A percentile compares a stretch with the other conserved stretches of the same genome.
Evolutionary conservation across 306 rosid species (phyloP).

Genomic region (Citrullus colocynthis): DNA sequence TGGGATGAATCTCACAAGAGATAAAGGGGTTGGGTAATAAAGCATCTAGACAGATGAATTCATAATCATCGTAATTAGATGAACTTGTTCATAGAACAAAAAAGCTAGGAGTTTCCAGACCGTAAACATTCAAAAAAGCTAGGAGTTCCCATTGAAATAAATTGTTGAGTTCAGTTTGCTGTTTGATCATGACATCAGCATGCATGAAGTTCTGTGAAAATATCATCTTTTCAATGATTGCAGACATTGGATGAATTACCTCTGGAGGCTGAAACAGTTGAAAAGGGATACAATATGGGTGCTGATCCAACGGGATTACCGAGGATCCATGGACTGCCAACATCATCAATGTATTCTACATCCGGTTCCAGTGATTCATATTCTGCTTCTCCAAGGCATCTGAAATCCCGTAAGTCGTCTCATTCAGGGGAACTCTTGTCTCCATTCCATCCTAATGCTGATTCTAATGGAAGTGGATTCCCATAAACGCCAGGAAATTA

Average conservation of each 20-base stretch:
- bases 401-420: constrained; percentile 58
- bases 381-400: constrained; percentile 59
- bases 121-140: neutral
- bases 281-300: constrained; percentile 67
- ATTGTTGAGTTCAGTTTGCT: neutral
- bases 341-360: constrained; percentile 58
- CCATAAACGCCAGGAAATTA: constrained; percentile 35
- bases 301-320: constrained; percentile 81
- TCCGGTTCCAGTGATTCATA: constrained; percentile 49
- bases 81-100: neutral
- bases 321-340: constrained; percentile 67
- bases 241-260: constrained; percentile 94
- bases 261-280: constrained; percentile 86
- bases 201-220: neutral
- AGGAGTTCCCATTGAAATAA: neutral
- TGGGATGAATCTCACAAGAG: neutral
- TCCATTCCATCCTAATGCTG: constrained; percentile 44
- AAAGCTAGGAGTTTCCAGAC: neutral
- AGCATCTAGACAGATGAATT: neutral
- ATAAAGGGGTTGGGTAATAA: neutral
- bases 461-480: constrained; percentile 69
- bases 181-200: neutral
- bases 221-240: constrained; percentile 8
- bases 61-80: neutral
- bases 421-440: constrained; percentile 80